Evolutionary conservation across 768 basidiomycete genomes (phyloP).

Genomic region (Serpula lacrymans): DNA sequence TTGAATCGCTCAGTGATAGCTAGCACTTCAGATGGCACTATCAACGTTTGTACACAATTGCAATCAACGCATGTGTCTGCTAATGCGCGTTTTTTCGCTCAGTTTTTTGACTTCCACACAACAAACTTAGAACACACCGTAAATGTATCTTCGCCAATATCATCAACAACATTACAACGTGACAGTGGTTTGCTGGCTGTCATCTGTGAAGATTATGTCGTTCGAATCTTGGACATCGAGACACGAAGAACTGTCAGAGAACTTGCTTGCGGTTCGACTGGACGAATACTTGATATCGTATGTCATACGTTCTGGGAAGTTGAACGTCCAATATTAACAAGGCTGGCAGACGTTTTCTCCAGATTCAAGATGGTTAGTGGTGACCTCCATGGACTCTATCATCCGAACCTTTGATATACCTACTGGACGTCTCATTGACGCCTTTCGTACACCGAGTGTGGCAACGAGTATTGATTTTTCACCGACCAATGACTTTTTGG

Average conservation of each 20-base stretch:
- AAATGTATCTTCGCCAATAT: conserved; percentile 62
- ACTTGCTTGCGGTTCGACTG: conserved; percentile 69
- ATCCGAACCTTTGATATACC: conserved; percentile 97
- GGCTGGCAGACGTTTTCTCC: conserved; percentile 80
- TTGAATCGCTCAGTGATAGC: conserved; percentile 81
- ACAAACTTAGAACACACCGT: conserved; percentile 69
- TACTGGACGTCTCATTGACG: conserved; percentile 88
- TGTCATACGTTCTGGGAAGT: conserved; percentile 21
- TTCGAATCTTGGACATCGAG: conserved; percentile 90
- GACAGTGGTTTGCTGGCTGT: conserved; percentile 83
- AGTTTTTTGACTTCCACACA: conserved; percentile 98
- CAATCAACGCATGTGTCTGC: not conserved
- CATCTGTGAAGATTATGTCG: conserved; percentile 80
- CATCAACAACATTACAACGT: conserved; percentile 72
- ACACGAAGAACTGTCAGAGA: conserved; percentile 86
- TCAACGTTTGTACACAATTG: conserved; percentile 61
- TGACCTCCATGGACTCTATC: conserved; percentile 83
- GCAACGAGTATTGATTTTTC: conserved; percentile 92
- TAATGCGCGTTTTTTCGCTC: conserved; percentile 3
- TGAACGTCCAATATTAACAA: conserved; percentile 2
- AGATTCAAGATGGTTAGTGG: conserved; percentile 91
- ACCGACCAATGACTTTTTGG: conserved; percentile 93
- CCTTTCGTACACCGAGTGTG: conserved; percentile 81
- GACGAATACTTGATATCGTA: conserved; percentile 87
- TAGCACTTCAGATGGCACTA: conserved; percentile 81